These are phyloP conservation scores for Fomitopsis serialis DNA, from an alignment of 768 basidiomycete species.

Conservation along the genomic window DNA sequence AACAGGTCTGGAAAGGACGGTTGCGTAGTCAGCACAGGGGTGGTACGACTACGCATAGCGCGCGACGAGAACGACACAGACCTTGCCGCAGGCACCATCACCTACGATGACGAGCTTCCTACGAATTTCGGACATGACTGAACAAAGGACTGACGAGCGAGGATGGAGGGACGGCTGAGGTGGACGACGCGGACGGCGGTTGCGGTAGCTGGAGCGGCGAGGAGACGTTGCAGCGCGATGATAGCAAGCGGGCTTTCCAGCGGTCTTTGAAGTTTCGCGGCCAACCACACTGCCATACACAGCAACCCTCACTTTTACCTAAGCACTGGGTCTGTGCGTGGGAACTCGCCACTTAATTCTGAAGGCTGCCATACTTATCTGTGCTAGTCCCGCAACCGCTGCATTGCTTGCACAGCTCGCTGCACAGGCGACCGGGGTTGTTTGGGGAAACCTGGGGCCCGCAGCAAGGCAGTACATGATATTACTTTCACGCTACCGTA, in stretches of 20 bases:
- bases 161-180: not conserved
- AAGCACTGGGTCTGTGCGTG: conserved; percentile 19
- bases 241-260: conserved; percentile 21
- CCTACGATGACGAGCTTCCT: conserved; percentile 99
- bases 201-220: conserved; percentile 7
- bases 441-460: too few species aligned
- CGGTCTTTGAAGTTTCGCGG: conserved; percentile 12
- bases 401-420: not conserved
- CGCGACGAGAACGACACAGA: conserved; percentile 21
- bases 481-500: too few species aligned
- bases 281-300: conserved; percentile 10
- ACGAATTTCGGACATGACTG: conserved; percentile 89
- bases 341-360: conserved; percentile 8
- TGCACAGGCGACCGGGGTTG: not conserved
- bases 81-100: conserved; percentile 97
- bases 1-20: conserved; percentile 58
- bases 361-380: conserved; percentile 17
- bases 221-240: conserved; percentile 7
- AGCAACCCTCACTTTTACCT: conserved; percentile 9
- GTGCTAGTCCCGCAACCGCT: too few species aligned
- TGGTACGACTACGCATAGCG: conserved; percentile 9
- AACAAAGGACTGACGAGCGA: conserved; percentile 3
- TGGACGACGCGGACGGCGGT: conserved; percentile 3
- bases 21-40: conserved; percentile 8
- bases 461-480: too few species aligned